Conservation (phyloP, 768 basidiomycete genomes). For the Pleurotus ostreatus region DNA sequence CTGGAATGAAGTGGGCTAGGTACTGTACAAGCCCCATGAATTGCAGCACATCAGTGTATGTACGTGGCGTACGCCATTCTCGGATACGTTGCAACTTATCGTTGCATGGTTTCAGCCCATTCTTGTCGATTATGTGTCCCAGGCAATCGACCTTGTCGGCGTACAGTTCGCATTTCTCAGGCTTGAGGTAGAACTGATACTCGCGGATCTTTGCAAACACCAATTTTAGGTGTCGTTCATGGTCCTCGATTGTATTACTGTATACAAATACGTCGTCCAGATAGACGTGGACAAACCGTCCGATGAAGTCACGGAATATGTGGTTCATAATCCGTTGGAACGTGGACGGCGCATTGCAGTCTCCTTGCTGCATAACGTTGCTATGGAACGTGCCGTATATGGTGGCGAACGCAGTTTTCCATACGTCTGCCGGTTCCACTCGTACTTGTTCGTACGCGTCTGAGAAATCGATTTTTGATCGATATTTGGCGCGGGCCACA, state of each 20-base stretch:
- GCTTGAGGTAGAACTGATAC: constrained; percentile 12
- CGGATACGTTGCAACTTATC: constrained; percentile 25
- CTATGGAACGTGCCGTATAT: not conserved
- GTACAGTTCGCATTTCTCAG: constrained; percentile 24
- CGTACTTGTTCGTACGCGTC: not conserved
- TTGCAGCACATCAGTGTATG: constrained; percentile 22
- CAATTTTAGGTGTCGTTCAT: not conserved
- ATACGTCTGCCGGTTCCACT: constrained; percentile 20
- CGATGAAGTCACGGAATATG: constrained; percentile 34
- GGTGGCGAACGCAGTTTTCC: constrained; percentile 22
- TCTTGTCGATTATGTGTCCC: constrained; percentile 28
- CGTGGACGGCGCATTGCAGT: constrained; percentile 41
- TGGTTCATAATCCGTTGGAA: constrained; percentile 41
- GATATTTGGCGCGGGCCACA: constrained; percentile 18
- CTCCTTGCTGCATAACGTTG: constrained; percentile 18
- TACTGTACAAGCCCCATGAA: no score
- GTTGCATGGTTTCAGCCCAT: constrained; percentile 22
- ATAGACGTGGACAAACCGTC: constrained; percentile 37
- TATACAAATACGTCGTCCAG: constrained; percentile 27
- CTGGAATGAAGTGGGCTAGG: no score
- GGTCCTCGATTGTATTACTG: no score
- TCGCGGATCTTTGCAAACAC: not conserved
- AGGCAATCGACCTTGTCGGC: constrained; percentile 22
- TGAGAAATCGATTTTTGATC: constrained; percentile 28
- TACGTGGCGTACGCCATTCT: constrained; percentile 22